Base-by-base conservation (phyloP, 1,284 basidiomycete genomes). In the Golubevia sp. region DNA sequence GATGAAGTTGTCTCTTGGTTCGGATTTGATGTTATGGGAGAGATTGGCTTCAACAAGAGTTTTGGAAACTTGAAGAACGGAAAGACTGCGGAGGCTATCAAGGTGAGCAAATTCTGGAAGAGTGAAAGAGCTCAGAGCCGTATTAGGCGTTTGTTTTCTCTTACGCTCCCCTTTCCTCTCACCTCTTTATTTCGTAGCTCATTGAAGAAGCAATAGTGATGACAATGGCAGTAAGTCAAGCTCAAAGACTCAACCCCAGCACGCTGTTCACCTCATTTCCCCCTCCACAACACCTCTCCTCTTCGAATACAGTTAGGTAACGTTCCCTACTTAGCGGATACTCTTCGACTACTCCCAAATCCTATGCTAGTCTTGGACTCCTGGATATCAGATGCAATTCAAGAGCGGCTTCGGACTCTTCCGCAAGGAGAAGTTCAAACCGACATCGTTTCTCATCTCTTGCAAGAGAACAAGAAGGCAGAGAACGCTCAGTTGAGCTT, bases 1-100 rank as follows among this genome's bases (percentile, higher is more conserved):
- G 70, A 68, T 52, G 62, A 70, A 23, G 67, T 62, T 25, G 63
- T 60, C 56, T 59, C 44, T 8, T 67, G 66, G 49, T 71, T 62
- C 66, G 61, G 63, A 21, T 71, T 67, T 25, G 69, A 71, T 21
- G 63, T 71, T 55, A 71, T 71, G 69, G 55, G 56, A 1, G 58
- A 59, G 26, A 54, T 63, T 13, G 70, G 70, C 2, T 70, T 72
- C 18, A 63, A 49, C 11, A 58, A 59, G 11, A 61, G 66, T 13
- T 72, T 70, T 38, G 64, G 64, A 44, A 44, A 44, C 56, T 27
- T 72, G 27, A 54, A 72, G 6, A 44, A 59, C 1, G 67, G 62
- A 1, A 63, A 64, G 51, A 50, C 65, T 26, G 63, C 56, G 6
- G 49, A 71, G 0, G 60, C 56, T 44, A 64, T 72, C 49, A 44